Evolutionary conservation across 495 filamentous ascomycete species (phyloP).

Genomic region (Cairneyella variabilis): DNA sequence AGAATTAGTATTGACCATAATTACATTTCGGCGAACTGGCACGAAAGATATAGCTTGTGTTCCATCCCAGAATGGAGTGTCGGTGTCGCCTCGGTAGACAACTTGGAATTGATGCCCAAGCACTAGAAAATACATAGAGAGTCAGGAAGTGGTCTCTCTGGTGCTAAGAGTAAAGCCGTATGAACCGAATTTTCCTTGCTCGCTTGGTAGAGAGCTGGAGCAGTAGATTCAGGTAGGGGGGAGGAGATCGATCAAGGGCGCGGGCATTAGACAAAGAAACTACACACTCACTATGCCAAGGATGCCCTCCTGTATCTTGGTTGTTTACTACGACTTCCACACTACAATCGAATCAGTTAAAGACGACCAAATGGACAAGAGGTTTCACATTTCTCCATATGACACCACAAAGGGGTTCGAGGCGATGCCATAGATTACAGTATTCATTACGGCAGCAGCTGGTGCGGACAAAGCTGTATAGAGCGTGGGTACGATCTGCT

Average conservation of each 20-base stretch:
- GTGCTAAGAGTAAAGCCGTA: too few species aligned
- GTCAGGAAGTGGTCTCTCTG: too few species aligned
- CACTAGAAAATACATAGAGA: too few species aligned
- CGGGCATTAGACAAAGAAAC: too few species aligned
- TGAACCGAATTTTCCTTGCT: too few species aligned
- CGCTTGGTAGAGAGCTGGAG: too few species aligned
- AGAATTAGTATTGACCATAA: slow-evolving; percentile 48
- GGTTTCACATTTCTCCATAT: not conserved
- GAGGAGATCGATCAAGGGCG: too few species aligned
- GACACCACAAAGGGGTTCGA: not conserved
- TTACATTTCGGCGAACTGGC: slow-evolving; percentile 54
- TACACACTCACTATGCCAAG: too few species aligned
- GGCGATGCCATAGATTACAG: not conserved
- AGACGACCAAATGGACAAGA: too few species aligned
- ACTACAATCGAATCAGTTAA: slow-evolving; percentile 55
- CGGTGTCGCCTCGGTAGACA: slow-evolving; percentile 45
- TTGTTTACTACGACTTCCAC: slow-evolving; percentile 84
- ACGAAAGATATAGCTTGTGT: slow-evolving; percentile 38
- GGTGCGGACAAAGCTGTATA: not conserved
- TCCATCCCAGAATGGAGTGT: slow-evolving; percentile 36
- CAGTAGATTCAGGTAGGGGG: too few species aligned
- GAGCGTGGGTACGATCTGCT: not conserved
- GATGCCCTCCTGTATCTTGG: slow-evolving; percentile 56
- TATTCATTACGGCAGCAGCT: not conserved
- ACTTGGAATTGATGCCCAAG: slow-evolving; percentile 82